Base-by-base conservation (phyloP, 208 protist genomes). In the Wallacemonas sp. region DNA sequence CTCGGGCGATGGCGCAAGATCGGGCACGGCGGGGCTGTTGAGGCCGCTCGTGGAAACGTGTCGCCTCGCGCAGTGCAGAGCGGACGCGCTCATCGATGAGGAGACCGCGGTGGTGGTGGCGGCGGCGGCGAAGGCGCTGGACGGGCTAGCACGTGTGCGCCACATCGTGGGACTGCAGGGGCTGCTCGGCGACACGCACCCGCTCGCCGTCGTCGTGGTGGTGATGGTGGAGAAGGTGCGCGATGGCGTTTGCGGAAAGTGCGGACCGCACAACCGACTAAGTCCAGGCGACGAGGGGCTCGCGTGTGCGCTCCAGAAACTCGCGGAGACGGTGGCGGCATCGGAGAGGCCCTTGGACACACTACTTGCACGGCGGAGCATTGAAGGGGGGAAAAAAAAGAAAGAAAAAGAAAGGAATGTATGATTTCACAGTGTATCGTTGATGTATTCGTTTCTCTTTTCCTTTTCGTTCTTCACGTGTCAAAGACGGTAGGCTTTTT, bases 361-460 rank as follows among this genome's bases (percentile, higher is more conserved):
- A 22, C 61, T 50, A 22, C 28, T 65, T 7, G 29, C 61, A 39
- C 44, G 61, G 39, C 61, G 61, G 29, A 65, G 61, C 61, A 65
- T 65, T 1, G 12, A 65, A 1, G 32, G 12, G 33, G 25, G 33
- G 8, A 25, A 10, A 32, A 32, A 72, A 66, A 36, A 74, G 39
- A 41, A 74, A 70, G 36, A 67, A 55, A 64, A 32, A 49, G 66
- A 14, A 45, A 70, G 29, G n/a, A 66, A 49, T 4, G n/a, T n/a
- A n/a, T n/a, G n/a, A n/a, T n/a, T n/a, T n/a, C n/a, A n/a, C n/a
- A n/a, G n/a, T n/a, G n/a, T n/a, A n/a, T n/a, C n/a, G n/a, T n/a
- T n/a, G n/a, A n/a, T n/a, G n/a, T n/a, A n/a, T n/a, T n/a, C n/a
- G n/a, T n/a, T n/a, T n/a, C n/a, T n/a, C n/a, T n/a, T n/a, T n/a